Base-by-base conservation (phyloP, 1,284 basidiomycete species). In the Caloboletus firmus region DNA sequence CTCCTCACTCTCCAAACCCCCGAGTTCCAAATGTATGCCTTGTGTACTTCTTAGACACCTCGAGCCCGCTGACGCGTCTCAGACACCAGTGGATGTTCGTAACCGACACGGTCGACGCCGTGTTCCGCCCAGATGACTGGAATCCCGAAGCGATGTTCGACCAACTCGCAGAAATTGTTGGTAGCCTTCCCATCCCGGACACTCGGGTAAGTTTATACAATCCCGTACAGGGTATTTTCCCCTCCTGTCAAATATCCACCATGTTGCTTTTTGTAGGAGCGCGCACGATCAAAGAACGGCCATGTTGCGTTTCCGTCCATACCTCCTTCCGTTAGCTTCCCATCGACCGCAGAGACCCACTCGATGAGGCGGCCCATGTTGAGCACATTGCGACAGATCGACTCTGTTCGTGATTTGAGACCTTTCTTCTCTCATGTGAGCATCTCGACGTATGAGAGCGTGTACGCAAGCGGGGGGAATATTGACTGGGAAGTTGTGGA, bases 71-170 rank as follows among this genome's bases (percentile, higher is more conserved):
- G 18, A 64, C 45, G 37, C 36, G 3, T 47, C 39, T 51, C 35
- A 97, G 95, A 61, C 92, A 99, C 71, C 95, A 99, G 78, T 99
- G 97, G 96, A 91, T 98, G 63, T 99, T 99, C 67, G 86, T 98
- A 51, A 97, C 95, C 0, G 97, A 99, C 71, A 98, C 96, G 0
- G 91, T 95, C 6, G 97, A 99, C 65, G 95, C 95, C 0, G 83
- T 95, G 12, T 95, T 95, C 70, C 88, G 87, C 9, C 88, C 92
- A 0, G 88, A 95, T 59, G 79, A 86, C 42, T 95, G 89, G 83
- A 75, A 77, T 43, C 89, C 95, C 1, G 89, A 92, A 59, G 90
- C 93, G 2, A 85, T 98, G 73, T 82, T 98, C 69, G 96, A 99
- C 69, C 87, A 90, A 43, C 76, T 98, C 0, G 86, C 93, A n/a